Evolutionary conservation across 2,329 filamentous ascomycete genomes (phyloP).

Genomic region (Penicillium sp.): DNA sequence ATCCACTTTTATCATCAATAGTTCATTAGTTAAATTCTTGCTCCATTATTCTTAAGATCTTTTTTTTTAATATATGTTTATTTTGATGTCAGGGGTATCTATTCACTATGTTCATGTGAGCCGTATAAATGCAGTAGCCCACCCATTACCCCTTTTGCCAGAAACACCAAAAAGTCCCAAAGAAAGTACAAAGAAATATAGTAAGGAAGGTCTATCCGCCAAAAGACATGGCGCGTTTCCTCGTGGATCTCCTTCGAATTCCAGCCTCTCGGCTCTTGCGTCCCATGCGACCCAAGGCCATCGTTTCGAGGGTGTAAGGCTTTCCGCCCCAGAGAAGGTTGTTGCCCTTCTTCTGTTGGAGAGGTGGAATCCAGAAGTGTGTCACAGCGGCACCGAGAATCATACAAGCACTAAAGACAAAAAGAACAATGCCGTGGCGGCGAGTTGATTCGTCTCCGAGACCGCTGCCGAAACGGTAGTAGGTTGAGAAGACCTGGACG

Average conservation of each 20-base stretch:
- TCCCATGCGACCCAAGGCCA: conserved; percentile 41
- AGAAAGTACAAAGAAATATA: not conserved
- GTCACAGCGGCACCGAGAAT: conserved; percentile 42
- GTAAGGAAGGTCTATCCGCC: conserved; percentile 8
- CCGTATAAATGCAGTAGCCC: not conserved
- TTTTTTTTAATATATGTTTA: not conserved
- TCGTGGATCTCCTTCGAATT: conserved; percentile 17
- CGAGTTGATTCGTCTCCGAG: conserved; percentile 33
- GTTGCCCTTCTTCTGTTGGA: conserved; percentile 30
- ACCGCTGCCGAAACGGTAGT: conserved; percentile 41
- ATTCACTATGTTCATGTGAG: conserved; percentile 2
- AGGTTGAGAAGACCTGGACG: conserved; percentile 42
- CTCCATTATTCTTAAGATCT: not conserved
- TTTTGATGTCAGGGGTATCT: conserved; percentile 4
- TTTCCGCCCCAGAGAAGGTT: conserved; percentile 37
- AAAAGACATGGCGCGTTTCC: conserved; percentile 22
- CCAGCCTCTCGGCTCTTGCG: conserved; percentile 36
- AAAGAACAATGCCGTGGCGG: conserved; percentile 42
- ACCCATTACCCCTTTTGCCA: not conserved
- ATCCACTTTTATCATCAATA: not conserved
- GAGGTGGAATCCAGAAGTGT: conserved; percentile 43
- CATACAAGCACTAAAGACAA: conserved; percentile 46
- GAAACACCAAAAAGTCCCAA: not conserved
- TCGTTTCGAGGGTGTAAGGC: conserved; percentile 40
- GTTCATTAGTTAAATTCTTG: not conserved